Conservation (phyloP, 2,329 filamentous ascomycete genomes). For the Alternaria brassicicola region DNA sequence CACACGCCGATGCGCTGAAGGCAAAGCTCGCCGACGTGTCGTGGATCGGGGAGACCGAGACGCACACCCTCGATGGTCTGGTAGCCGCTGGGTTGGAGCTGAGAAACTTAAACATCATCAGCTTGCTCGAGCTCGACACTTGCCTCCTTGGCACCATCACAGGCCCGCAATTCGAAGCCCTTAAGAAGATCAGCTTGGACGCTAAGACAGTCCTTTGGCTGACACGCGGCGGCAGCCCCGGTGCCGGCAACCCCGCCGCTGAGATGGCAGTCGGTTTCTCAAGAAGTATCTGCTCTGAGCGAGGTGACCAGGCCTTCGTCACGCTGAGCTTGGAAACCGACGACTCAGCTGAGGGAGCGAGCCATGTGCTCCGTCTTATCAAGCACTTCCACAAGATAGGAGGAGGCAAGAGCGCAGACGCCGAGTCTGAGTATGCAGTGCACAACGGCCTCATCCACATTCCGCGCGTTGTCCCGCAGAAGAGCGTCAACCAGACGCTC, state of each 20-base stretch:
- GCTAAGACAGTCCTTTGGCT: slow-evolving; percentile 14
- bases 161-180: slow-evolving; percentile 7
- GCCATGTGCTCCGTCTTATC: slow-evolving; percentile 2
- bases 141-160: slow-evolving; percentile 13
- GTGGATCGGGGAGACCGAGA: slow-evolving; percentile 7
- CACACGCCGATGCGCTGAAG: slow-evolving; percentile 4
- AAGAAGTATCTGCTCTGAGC: slow-evolving; percentile 17
- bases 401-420: neutral
- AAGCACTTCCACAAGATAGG: slow-evolving; percentile 14
- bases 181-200: slow-evolving; percentile 9
- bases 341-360: neutral
- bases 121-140: slow-evolving; percentile 15
- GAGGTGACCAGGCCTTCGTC: slow-evolving; percentile 7
- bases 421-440: slow-evolving; percentile 15
- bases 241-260: slow-evolving; percentile 5
- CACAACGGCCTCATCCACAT: slow-evolving; percentile 13
- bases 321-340: slow-evolving; percentile 14
- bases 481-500: slow-evolving; percentile 12
- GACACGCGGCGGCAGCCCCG: slow-evolving; percentile 8
- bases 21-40: slow-evolving; percentile 2
- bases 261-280: slow-evolving; percentile 19
- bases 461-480: slow-evolving; percentile 12
- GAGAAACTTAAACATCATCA: slow-evolving; percentile 5
- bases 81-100: slow-evolving; percentile 7
- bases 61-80: slow-evolving; percentile 4